These are phyloP conservation scores for Kurtzmaniella cleridarum DNA, from an alignment of 805 yeast genomes.

Conservation along the genomic window DNA sequence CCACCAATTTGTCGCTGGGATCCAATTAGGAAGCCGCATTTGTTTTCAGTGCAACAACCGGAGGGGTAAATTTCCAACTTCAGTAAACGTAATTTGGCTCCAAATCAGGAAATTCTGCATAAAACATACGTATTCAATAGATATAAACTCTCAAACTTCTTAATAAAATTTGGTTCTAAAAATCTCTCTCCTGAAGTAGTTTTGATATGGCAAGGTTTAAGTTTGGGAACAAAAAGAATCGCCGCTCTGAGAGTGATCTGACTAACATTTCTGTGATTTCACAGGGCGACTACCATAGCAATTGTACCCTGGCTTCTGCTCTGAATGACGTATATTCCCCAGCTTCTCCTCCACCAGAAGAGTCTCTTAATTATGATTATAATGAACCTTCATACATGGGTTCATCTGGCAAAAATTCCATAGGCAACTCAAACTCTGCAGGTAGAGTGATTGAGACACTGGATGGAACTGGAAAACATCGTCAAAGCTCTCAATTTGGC, in stretches of 20 bases:
- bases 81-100: no score
- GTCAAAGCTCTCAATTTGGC: constrained; percentile 2
- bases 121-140: no score
- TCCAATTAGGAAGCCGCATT: no score
- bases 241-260: constrained; percentile 14
- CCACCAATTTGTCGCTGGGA: no score
- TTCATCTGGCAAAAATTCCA: constrained; percentile 7
- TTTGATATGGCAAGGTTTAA: constrained; percentile 50
- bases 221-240: constrained; percentile 46
- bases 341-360: background rate
- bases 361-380: constrained; percentile 3
- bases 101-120: no score
- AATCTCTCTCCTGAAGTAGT: no score
- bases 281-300: constrained; percentile 17
- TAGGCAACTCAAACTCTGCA: background rate
- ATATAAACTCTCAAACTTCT: no score
- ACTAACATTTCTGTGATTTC: constrained; percentile 5
- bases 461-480: background rate
- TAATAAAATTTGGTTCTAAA: no score
- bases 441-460: background rate
- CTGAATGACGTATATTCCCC: background rate
- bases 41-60: no score
- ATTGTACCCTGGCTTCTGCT: constrained; percentile 12
- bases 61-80: no score
- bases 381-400: constrained; percentile 8